A percentile compares a stretch with the other conserved stretches of the same genome.
Conservation (phyloP, 768 basidiomycete genomes). For the Sporobolomyces phaffii region DNA sequence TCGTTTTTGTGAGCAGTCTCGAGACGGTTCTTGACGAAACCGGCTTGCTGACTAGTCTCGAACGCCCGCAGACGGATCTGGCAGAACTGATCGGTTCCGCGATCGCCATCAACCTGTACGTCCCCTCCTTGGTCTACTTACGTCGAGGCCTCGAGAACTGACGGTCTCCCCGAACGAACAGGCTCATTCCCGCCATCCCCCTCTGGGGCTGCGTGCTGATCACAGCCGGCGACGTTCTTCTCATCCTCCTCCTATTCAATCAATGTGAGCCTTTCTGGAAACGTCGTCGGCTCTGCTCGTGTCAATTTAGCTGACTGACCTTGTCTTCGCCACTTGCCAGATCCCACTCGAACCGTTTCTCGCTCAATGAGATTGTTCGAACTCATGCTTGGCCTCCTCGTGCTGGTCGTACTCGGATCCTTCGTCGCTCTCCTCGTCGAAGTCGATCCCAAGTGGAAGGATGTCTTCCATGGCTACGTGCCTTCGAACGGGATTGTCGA, state of each 20-base stretch:
- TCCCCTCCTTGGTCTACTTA: not conserved
- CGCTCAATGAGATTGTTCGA: constrained; percentile 41
- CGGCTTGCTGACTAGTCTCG: not conserved
- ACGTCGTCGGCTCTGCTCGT: too few species aligned
- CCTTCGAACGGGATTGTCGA: constrained; percentile 43
- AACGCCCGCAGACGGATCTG: constrained; percentile 61
- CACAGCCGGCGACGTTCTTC: constrained; percentile 62
- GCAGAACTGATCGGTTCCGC: constrained; percentile 76
- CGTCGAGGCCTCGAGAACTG: not conserved
- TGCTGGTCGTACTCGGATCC: constrained; percentile 65
- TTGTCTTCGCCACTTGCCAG: not conserved
- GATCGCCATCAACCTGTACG: constrained; percentile 64
- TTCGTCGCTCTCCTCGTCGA: constrained; percentile 70
- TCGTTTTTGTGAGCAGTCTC: constrained; percentile 38
- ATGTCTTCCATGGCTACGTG: constrained; percentile 65
- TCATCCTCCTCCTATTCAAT: constrained; percentile 54
- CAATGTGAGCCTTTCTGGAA: too few species aligned
- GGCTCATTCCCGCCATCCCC: constrained; percentile 60
- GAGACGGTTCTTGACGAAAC: constrained; percentile 31
- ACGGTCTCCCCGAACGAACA: not conserved
- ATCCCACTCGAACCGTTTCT: constrained; percentile 36
- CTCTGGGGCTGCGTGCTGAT: constrained; percentile 67
- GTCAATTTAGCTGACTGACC: too few species aligned
- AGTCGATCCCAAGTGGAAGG: constrained; percentile 63
- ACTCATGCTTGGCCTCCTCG: constrained; percentile 41